Percentiles rank a stretch among this genome's conserved stretches.
Evolutionary conservation across 768 basidiomycete genomes (phyloP).

Genomic region (Trichaptum fuscoviolaceum): DNA sequence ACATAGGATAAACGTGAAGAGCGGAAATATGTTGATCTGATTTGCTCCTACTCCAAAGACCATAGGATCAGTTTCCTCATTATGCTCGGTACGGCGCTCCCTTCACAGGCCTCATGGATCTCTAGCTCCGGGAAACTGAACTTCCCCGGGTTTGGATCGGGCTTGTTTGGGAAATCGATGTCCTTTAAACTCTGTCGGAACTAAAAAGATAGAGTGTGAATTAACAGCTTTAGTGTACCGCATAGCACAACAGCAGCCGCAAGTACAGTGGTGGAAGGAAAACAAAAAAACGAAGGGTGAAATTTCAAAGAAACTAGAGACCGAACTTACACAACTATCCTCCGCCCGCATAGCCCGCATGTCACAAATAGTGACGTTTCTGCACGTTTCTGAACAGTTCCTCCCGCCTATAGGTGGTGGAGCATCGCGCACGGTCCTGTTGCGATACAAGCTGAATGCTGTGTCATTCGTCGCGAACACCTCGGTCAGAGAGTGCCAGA

Average conservation of each 20-base stretch:
- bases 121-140: background rate
- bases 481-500: slow-evolving; percentile 60
- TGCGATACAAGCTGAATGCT: slow-evolving; percentile 42
- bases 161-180: background rate
- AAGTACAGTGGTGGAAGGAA: too few relatives aligned
- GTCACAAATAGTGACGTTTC: slow-evolving; percentile 37
- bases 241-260: too few relatives aligned
- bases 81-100: background rate
- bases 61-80: background rate
- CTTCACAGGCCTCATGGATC: background rate
- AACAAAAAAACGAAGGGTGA: too few relatives aligned
- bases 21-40: too few relatives aligned
- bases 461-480: slow-evolving; percentile 42
- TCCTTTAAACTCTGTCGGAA: background rate
- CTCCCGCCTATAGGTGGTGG: slow-evolving; percentile 15
- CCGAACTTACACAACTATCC: slow-evolving; percentile 33
- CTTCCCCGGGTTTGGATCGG: background rate
- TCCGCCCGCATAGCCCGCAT: slow-evolving; percentile 37
- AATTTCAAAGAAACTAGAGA: background rate
- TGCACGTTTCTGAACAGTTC: slow-evolving; percentile 34
- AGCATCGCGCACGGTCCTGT: slow-evolving; percentile 30
- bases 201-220: background rate
- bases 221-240: background rate
- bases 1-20: too few relatives aligned
- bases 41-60: background rate